Evolutionary conservation across 1,284 basidiomycete species (phyloP), one percentile per base, ranked within the genome.

Genomic region (Xerocomus minutiporus): DNA sequence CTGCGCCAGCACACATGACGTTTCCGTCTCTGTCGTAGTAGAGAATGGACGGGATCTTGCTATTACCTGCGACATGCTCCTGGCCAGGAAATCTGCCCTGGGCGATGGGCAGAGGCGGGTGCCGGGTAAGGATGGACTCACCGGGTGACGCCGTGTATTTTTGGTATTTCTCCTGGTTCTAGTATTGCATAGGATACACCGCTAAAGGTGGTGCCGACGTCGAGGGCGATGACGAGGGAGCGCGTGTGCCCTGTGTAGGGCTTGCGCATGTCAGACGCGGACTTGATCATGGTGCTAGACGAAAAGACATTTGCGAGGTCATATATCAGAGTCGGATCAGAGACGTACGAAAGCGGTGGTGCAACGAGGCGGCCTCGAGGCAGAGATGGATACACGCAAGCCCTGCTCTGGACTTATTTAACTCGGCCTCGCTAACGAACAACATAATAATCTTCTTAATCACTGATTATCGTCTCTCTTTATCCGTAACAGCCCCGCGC

Each of bases 41-140:
- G 67, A 88, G 76, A 26, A 86, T 68, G 25, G 87, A 82, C 42
- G 88, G 86, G 61, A 90, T 88, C 72, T 90, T 90, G 53, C 84
- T 82, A 66, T 88, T 88, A 45, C 88, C 87, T n/a, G 82, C 86
- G 48, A 86, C 84, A 75, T 89, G 84, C 70, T 89, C 86, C 69
- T 90, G 87, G 20, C 86, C 86, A 8, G 86, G 86, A 56, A 88
- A 89, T 57, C 86, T 88, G 55, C 35, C 53, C 46, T 48, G 52
- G 54, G 57, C 29, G 56, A 53, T 51, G 54, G 56, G 55, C 48
- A 53, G n/a, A 44, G 45, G 39, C 44, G 36, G 29, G 46, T 5
- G 36, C 12, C 13, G 8, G 9, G 25, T 13, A 20, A 13, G 9
- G 43, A 26, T 41, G 46, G 40, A 60, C 70, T 38, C 55, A 86